These are phyloP conservation scores for Hanseniaspora clermontiae DNA, from an alignment of 805 yeast genomes.

Conservation along the genomic window DNA sequence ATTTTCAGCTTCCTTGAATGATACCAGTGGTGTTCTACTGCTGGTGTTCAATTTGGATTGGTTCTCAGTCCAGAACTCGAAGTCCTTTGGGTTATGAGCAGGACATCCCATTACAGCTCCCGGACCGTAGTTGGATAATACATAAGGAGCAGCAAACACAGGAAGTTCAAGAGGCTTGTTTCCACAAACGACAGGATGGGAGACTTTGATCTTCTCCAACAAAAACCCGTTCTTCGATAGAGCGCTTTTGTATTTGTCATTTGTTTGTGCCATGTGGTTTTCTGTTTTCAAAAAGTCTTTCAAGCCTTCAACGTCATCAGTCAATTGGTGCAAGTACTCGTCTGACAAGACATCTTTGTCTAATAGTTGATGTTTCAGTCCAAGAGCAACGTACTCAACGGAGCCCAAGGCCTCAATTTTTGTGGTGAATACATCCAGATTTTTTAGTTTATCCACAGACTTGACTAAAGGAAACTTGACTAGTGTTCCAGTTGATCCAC, in stretches of 20 bases:
- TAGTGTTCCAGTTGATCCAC: conserved; percentile 70
- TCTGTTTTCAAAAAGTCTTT: background rate
- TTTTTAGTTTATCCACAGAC: conserved; percentile 15
- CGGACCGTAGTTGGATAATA: conserved; percentile 65
- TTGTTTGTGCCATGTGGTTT: background rate
- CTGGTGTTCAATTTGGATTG: conserved; percentile 16
- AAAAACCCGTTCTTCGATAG: conserved; percentile 51
- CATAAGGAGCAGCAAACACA: conserved; percentile 83
- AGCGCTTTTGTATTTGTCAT: conserved; percentile 17
- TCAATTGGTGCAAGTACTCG: conserved; percentile 34
- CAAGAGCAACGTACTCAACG: conserved; percentile 70
- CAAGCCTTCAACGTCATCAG: conserved; percentile 29
- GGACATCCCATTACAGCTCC: conserved; percentile 99
- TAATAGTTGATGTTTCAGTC: conserved; percentile 57
- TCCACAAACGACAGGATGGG: conserved; percentile 49
- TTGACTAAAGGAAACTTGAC: conserved; percentile 35
- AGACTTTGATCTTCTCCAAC: conserved; percentile 33
- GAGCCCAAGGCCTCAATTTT: conserved; percentile 79
- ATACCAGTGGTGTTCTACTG: background rate
- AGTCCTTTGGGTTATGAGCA: conserved; percentile 79
- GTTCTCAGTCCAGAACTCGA: conserved; percentile 62
- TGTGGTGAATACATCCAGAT: conserved; percentile 60
- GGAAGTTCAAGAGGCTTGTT: conserved; percentile 37
- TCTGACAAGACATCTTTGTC: conserved; percentile 30
- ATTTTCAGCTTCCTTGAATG: background rate